These are phyloP conservation scores for Calonectria multiphialidica DNA, from an alignment of 2,329 filamentous ascomycete species.

Conservation along the genomic window DNA sequence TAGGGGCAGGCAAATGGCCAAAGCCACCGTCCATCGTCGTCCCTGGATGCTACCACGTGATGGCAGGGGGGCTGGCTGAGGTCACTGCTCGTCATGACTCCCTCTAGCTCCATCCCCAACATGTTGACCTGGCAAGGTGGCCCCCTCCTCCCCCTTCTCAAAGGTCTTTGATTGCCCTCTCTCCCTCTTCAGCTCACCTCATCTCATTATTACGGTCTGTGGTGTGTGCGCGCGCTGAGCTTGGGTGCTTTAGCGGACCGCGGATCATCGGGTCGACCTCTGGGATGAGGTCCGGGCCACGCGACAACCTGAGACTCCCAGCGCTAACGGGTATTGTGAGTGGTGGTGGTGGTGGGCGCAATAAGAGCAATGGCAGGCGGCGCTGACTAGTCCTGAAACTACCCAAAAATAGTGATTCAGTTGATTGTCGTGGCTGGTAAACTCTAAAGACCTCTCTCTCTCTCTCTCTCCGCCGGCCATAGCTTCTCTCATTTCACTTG, in stretches of 20 bases:
- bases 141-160: no score
- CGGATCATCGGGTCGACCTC: background rate
- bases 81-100: background rate
- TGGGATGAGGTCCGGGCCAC: slow-evolving; percentile 4
- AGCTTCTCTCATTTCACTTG: background rate
- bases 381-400: background rate
- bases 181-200: background rate
- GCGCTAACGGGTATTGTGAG: background rate
- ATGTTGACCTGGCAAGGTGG: background rate
- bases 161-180: slow-evolving; percentile 1
- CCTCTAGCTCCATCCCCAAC: background rate
- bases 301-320: slow-evolving; percentile 6
- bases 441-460: background rate
- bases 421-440: background rate
- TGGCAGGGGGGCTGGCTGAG: background rate
- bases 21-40: background rate
- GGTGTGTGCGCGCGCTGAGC: background rate
- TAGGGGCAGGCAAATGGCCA: background rate
- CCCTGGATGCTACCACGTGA: background rate
- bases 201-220: background rate
- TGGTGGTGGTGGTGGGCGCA: background rate
- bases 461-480: no score
- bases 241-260: background rate
- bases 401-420: background rate
- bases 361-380: background rate